Percentiles rank a stretch among this genome's conserved stretches.
phyloP scores from a whole-genome alignment of 495 filamentous ascomycete species.

The Aspergillus baeticus region DNA sequence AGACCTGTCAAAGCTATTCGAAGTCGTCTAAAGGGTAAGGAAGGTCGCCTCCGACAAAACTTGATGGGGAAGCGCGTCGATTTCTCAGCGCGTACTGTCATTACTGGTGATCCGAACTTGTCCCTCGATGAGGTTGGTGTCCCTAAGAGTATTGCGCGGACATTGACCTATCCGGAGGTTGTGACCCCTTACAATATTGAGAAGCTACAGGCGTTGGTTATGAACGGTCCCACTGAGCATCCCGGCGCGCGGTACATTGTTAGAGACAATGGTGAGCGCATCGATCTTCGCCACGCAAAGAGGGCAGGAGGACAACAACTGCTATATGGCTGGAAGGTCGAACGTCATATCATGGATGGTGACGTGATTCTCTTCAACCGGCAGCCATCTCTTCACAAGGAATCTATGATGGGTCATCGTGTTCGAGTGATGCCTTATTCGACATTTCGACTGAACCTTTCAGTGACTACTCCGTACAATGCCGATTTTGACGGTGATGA shows the following conservation, averaged over 20 bases:
- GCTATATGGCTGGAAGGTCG: conserved; percentile 97
- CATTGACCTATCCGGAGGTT: conserved; percentile 92
- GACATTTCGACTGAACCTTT: conserved; percentile 94
- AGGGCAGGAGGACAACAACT: conserved; percentile 77
- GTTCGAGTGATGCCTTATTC: conserved; percentile 98
- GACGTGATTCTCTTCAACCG: conserved; percentile 99
- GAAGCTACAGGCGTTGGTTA: conserved; percentile 81
- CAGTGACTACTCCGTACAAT: conserved; percentile 97
- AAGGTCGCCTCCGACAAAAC: conserved; percentile 94
- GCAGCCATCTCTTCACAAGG: conserved; percentile 97
- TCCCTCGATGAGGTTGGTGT: conserved; percentile 97
- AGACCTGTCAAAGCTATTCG: conserved; percentile 94
- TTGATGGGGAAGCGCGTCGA: conserved; percentile 99
- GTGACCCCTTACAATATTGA: conserved; percentile 98
- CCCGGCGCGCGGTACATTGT: conserved; percentile 96
- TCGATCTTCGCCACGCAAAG: conserved; percentile 90
- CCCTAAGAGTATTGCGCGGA: conserved; percentile 81
- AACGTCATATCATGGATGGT: conserved; percentile 90
- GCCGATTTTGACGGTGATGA: conserved; percentile 99
- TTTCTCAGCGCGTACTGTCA: conserved; percentile 98
- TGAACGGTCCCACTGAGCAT: conserved; percentile 90
- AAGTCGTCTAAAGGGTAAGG: conserved; percentile 95
- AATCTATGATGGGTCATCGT: conserved; percentile 99
- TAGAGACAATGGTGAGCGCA: conserved; percentile 83
- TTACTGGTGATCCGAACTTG: conserved; percentile 95